A percentile compares a stretch with the other conserved stretches of the same genome.
phyloP scores from a whole-genome alignment of 148 eudicot species.

The Chenopodium berlandieri region DNA sequence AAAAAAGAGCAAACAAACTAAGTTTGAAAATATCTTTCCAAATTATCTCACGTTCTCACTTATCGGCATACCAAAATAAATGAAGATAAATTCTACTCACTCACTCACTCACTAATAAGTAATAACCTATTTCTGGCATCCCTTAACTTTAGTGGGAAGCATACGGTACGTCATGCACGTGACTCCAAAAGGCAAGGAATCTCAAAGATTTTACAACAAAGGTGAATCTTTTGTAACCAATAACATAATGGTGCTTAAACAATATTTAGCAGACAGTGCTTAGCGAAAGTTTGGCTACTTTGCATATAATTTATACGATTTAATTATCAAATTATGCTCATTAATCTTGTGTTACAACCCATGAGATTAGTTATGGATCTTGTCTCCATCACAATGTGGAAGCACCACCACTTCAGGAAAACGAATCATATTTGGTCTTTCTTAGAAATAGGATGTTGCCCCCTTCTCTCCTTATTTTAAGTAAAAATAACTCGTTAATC shows the following conservation, averaged over 20 bases:
- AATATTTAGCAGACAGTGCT: conserved; percentile 16
- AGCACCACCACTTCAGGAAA: not conserved
- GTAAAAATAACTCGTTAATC: not conserved
- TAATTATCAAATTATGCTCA: not conserved
- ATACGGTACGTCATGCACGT: conserved; percentile 23
- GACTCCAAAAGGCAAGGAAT: conserved; percentile 29
- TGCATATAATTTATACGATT: conserved; percentile 17
- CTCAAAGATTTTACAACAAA: conserved; percentile 31
- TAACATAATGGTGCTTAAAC: not conserved
- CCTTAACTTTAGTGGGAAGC: conserved; percentile 11
- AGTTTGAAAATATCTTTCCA: not conserved
- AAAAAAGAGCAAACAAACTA: not conserved
- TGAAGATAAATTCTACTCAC: not conserved
- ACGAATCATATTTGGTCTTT: not conserved
- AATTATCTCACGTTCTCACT: not conserved
- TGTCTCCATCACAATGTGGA: conserved; percentile 19
- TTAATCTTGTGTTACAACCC: conserved; percentile 7
- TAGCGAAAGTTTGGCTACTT: conserved; percentile 11
- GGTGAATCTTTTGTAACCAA: conserved; percentile 25
- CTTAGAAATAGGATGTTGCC: not conserved
- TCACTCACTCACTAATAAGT: not conserved
- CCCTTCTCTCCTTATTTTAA: not conserved
- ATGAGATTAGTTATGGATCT: conserved; percentile 23
- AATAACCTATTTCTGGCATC: not conserved
- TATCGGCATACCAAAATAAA: not conserved